Evolutionary conservation across 1,284 basidiomycete species (phyloP).

Genomic region (Cutaneotrichosporon sp.): DNA sequence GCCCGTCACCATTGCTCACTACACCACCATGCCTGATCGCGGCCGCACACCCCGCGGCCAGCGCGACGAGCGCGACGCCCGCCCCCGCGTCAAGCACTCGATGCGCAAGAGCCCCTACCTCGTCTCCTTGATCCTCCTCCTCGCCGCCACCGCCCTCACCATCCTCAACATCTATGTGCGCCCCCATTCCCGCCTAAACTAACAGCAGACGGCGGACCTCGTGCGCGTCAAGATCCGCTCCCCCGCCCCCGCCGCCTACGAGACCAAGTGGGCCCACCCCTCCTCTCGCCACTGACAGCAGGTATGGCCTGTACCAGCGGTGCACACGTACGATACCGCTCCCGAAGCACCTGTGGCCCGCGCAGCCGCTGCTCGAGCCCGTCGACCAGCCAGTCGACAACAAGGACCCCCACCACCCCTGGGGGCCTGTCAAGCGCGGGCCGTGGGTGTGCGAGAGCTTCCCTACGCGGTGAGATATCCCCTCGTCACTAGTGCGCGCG

Average conservation of each 20-base stretch:
- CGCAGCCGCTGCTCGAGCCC: conserved; percentile 30
- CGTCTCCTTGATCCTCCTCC: conserved; percentile 45
- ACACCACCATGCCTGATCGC: conserved; percentile 9
- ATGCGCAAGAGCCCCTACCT: conserved; percentile 51
- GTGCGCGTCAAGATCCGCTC: conserved; percentile 40
- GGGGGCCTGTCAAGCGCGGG: conserved; percentile 1
- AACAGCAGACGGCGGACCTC: conserved; percentile 40
- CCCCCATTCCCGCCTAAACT: neutral
- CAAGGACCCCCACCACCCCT: neutral
- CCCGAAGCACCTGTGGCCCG: conserved; percentile 32
- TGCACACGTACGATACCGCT: conserved; percentile 41
- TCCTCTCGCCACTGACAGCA: conserved; percentile 15
- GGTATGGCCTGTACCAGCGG: conserved; percentile 52
- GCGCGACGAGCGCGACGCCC: neutral
- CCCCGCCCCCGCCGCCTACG: conserved; percentile 48
- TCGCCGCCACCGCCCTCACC: conserved; percentile 47
- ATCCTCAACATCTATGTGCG: conserved; percentile 50
- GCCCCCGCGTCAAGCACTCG: conserved; percentile 33
- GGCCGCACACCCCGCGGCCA: conserved; percentile 5
- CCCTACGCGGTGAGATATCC: conserved; percentile 41
- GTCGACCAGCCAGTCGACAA: neutral
- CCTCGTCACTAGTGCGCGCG: neutral
- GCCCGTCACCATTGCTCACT: neutral
- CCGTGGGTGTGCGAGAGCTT: conserved; percentile 44
- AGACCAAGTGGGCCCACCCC: conserved; percentile 42